A percentile compares a stretch with the other conserved stretches of the same genome.
Conservation (phyloP, 1,284 basidiomycete species). For the Schizopora paradoxa region DNA sequence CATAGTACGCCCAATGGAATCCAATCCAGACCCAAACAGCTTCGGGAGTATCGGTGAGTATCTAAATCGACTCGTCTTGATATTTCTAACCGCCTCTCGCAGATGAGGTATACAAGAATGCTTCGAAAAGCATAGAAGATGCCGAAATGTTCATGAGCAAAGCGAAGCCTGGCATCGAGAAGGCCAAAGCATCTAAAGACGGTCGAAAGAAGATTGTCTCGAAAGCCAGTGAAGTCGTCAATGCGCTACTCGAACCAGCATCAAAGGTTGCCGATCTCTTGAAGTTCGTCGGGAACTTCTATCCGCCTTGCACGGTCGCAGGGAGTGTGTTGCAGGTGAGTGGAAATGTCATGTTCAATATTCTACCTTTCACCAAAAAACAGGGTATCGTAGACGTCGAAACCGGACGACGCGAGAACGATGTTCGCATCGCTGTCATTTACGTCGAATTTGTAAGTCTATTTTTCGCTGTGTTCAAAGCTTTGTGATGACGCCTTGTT, state of each 20-base stretch:
- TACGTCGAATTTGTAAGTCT: conserved; percentile 16
- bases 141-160: conserved; percentile 15
- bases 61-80: no score
- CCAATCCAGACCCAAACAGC: no score
- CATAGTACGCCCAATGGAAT: no score
- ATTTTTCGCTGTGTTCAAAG: background rate
- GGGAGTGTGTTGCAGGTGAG: conserved; percentile 15
- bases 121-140: conserved; percentile 16
- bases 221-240: conserved; percentile 18
- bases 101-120: conserved; percentile 14
- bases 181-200: conserved; percentile 14
- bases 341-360: background rate
- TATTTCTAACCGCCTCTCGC: no score
- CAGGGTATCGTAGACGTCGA: conserved; percentile 17
- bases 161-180: conserved; percentile 10
- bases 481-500: background rate
- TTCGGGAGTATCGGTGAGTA: no score
- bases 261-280: conserved; percentile 18
- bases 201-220: conserved; percentile 15
- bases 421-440: conserved; percentile 16
- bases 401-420: conserved; percentile 17
- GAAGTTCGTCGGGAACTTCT: conserved; percentile 14
- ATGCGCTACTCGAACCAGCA: conserved; percentile 18
- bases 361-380: background rate
- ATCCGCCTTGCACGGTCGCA: conserved; percentile 15